Base-by-base conservation (phyloP, 2,329 filamentous ascomycete species). In the Gyromitra esculenta region DNA sequence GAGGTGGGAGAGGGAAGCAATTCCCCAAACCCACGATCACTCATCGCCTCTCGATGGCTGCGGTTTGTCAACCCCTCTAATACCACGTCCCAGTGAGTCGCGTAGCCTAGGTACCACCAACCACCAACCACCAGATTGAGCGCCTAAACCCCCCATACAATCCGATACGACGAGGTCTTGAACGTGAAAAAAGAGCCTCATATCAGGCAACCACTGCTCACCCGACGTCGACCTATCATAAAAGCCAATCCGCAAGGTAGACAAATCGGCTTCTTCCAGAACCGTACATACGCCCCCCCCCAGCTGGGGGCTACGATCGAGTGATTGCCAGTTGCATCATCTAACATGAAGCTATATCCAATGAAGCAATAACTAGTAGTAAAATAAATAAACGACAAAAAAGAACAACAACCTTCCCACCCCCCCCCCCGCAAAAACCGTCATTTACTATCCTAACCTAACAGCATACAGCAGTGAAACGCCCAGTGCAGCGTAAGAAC, bases 21-120 rank as follows among this genome's bases (percentile, higher is more conserved):
- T 56, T 48, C 64, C n/a, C 6, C 25, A 67, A 52, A 54, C n/a
- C 21, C n/a, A 52, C 50, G 64, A 67, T 67, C 68, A 63, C 57
- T 63, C 68, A 71, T 71, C 68, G 45, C 45, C 68, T 64, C 52
- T 21, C 54, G 66, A 69, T 60, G 66, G 31, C 39, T 69, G 66
- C 65, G 35, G 21, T 18, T 41, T 66, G 31, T 66, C 63, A 35
- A 66, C 64, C 64, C 64, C 64, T 67, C 64, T 41, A 31, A 50
- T 43, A 43, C n/a, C 13, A n/a, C 48, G 18, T n/a, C 6, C 31
- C 8, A 31, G 25, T 3, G 25, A 31, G 25, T 31, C 13, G 4
- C n/a, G 35, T 25, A 25, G 52, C 39, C 31, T 9, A 25, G 21
- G 52, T 57, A 35, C 52, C 25, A 31, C 25, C 25, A 31, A 31